Conservation (phyloP, 1,284 basidiomycete genomes). For the Nidula niveotomentosa region DNA sequence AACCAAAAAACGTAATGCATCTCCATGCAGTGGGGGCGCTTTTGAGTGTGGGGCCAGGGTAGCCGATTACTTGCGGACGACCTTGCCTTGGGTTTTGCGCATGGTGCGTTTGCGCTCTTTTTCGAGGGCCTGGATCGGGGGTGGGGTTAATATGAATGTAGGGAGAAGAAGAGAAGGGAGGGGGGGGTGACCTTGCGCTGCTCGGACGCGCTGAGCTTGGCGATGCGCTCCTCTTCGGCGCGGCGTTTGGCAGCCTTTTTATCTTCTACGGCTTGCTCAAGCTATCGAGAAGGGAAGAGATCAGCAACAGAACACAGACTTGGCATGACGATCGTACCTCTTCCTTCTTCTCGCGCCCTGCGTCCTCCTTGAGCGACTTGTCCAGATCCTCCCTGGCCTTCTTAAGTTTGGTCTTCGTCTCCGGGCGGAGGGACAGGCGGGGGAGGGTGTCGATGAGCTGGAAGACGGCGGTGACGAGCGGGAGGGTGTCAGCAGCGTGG, state of each 20-base stretch:
- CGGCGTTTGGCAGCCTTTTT: constrained; percentile 74
- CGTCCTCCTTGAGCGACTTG: constrained; percentile 66
- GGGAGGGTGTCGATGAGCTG: constrained; percentile 71
- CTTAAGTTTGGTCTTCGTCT: constrained; percentile 75
- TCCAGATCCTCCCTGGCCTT: constrained; percentile 72
- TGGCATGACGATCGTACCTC: constrained; percentile 41
- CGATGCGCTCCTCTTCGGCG: constrained; percentile 70
- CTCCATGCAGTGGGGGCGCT: too few species aligned
- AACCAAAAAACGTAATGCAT: neutral
- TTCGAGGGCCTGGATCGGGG: constrained; percentile 54
- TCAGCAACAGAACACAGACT: neutral
- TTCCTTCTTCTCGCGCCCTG: constrained; percentile 69
- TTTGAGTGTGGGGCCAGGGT: neutral
- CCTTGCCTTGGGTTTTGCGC: constrained; percentile 69
- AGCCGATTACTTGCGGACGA: constrained; percentile 38
- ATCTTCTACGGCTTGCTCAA: constrained; percentile 54
- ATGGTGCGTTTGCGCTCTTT: constrained; percentile 73
- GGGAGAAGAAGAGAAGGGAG: neutral
- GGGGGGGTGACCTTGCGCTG: constrained; percentile 67
- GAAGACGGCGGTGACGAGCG: constrained; percentile 69
- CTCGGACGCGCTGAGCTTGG: constrained; percentile 76
- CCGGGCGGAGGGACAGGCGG: constrained; percentile 68
- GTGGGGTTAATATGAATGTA: neutral
- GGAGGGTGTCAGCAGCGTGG: constrained; percentile 47
- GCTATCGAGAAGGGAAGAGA: constrained; percentile 9